Evolutionary conservation across 2,329 filamentous ascomycete species (phyloP), one percentile per base, ranked within the genome.

Genomic region (Neodidymelliopsis sp.): DNA sequence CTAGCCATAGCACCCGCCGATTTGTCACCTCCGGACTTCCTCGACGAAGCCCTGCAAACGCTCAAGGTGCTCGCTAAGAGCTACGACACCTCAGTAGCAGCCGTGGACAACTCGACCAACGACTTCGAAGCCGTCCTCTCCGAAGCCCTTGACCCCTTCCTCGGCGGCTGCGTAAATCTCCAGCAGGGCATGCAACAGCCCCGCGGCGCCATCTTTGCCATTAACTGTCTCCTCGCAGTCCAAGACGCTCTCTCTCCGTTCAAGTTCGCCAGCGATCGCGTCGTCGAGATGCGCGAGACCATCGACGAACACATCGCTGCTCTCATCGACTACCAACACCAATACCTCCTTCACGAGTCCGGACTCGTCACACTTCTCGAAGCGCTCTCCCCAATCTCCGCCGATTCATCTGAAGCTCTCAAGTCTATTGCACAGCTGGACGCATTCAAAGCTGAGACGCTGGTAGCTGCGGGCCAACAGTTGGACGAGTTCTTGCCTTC

Each of bases 401-500:
- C 71, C 0, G 70, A 78, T 46, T 63, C 73, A 30, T 67, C 75
- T 22, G 65, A 79, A 11, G 79, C 84, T 37, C 70, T 89, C 4
- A 77, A 79, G 31, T 80, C 80, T 10, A 79, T 90, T 18, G 68
- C 77, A 1, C 66, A 67, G 1, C 76, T 88, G 1, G 77, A 80
- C 0, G 74, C 80, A 4, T 83, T 90, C 65, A 81, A 86, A 49
- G 80, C 83, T 0, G 74, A 80, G 4, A 73, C 80, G 0, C 77
- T 97, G n/a, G 75, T 81, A 1, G 75, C 79, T 38, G 85, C 87
- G 2, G 90, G 90, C 62, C 89, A 92, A 62, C 82, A 81, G 29
- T 79, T 99, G 6, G 94, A 99, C 66, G 86, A 91, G 53, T 99
- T 97, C 74, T 78, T 99, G 18, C 92, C 94, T 0, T 95, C 91